Evolutionary conservation across 1,139 yeast species (phyloP).

Genomic region (Pichia sp.): DNA sequence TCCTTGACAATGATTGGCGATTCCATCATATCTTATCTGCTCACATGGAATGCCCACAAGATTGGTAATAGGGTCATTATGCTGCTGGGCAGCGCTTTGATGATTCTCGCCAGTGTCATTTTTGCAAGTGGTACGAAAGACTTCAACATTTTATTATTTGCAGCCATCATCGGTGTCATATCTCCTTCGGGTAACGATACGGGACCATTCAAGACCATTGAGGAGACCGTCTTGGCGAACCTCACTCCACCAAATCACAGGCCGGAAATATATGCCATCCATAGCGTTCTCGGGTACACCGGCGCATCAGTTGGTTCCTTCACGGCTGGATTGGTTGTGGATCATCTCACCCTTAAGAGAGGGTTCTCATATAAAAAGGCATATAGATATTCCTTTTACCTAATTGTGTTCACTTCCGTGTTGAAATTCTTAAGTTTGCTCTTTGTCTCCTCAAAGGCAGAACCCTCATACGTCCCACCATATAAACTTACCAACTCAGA

Average conservation of each 20-base stretch:
- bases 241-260: constrained; percentile 59
- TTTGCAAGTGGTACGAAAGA: constrained; percentile 47
- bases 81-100: constrained; percentile 58
- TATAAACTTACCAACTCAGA: constrained; percentile 10
- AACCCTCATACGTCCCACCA: constrained; percentile 27
- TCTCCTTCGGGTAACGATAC: constrained; percentile 92
- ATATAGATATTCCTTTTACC: constrained; percentile 51
- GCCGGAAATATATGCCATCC: constrained; percentile 70
- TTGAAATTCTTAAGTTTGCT: constrained; percentile 48
- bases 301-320: constrained; percentile 78
- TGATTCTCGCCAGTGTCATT: constrained; percentile 61
- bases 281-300: constrained; percentile 57
- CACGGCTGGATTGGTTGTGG: constrained; percentile 52
- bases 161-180: constrained; percentile 65
- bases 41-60: constrained; percentile 76
- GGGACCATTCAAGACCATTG: constrained; percentile 87
- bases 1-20: constrained; percentile 77
- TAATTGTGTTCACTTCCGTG: constrained; percentile 52
- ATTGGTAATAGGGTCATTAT: constrained; percentile 67
- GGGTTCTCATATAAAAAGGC: constrained; percentile 34
- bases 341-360: constrained; percentile 31
- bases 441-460: constrained; percentile 50
- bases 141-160: constrained; percentile 50
- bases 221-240: constrained; percentile 82
- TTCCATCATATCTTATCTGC: constrained; percentile 57